Evolutionary conservation across 164 flowering plant genomes (phyloP).

Genomic region (Magnolia sinica): DNA sequence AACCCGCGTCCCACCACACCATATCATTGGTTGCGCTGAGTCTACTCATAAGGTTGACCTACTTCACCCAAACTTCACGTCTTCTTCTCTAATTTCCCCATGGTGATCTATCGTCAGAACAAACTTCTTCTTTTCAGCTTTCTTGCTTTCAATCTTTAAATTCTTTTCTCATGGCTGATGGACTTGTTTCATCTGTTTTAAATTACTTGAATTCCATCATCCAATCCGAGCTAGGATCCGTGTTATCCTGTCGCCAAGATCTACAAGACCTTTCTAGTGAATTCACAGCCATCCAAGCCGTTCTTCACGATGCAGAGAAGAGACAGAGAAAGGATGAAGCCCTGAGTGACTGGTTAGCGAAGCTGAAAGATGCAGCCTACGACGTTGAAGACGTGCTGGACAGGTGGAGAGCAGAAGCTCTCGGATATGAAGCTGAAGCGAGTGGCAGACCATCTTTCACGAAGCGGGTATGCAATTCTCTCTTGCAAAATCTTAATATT

Average conservation of each 20-base stretch:
- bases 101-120: no score
- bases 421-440: not conserved
- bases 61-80: no score
- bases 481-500: not conserved
- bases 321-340: constrained; percentile 14
- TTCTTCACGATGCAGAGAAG: constrained; percentile 29
- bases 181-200: no score
- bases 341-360: constrained; percentile 8
- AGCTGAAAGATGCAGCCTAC: constrained; percentile 8
- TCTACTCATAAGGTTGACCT: no score
- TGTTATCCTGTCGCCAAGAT: not conserved
- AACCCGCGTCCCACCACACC: no score
- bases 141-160: no score
- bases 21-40: no score
- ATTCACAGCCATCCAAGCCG: constrained; percentile 14
- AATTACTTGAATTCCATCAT: no score
- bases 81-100: no score
- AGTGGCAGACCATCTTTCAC: not conserved
- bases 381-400: constrained; percentile 9
- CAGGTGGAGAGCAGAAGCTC: not conserved
- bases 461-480: not conserved
- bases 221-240: no score
- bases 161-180: no score
- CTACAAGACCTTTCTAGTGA: constrained; percentile 9
- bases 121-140: no score